These are phyloP conservation scores for Brassica balearica DNA, from an alignment of 441 rosid genomes.

Conservation along the genomic window DNA sequence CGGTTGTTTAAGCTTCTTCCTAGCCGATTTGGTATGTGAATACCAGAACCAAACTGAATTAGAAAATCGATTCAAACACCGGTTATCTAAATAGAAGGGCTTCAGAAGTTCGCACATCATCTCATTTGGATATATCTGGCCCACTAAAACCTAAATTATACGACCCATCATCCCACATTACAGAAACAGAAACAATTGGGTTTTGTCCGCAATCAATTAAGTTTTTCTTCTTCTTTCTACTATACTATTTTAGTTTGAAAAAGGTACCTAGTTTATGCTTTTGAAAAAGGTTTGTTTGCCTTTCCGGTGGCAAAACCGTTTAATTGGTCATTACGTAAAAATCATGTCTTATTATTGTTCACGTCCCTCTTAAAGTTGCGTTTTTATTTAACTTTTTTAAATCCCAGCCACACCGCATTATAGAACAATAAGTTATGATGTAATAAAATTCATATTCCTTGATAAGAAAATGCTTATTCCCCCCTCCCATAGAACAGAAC, in stretches of 20 bases:
- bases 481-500: not conserved
- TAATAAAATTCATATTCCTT: not conserved
- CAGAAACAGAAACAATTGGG: not conserved
- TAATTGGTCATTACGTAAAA: conserved; percentile 38
- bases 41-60: not conserved
- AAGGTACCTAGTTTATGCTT: conserved; percentile 15
- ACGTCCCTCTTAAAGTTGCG: conserved; percentile 36
- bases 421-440: not conserved
- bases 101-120: not conserved
- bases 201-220: conserved; percentile 4
- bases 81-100: not conserved
- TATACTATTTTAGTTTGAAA: not conserved
- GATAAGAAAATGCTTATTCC: conserved; percentile 12
- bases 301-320: conserved; percentile 36
- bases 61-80: not conserved
- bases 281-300: conserved; percentile 36
- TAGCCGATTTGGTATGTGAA: not conserved
- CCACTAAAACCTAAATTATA: not conserved
- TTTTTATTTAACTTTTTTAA: not conserved
- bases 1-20: not conserved
- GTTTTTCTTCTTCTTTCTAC: not conserved
- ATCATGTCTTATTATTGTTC: conserved; percentile 24
- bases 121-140: not conserved
- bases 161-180: not conserved
- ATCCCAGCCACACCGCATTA: conserved; percentile 39